A percentile compares a stretch with the other conserved stretches of the same genome.
phyloP scores from a whole-genome alignment of 148 eudicot genomes.

The Vaccinium myrtillus region DNA sequence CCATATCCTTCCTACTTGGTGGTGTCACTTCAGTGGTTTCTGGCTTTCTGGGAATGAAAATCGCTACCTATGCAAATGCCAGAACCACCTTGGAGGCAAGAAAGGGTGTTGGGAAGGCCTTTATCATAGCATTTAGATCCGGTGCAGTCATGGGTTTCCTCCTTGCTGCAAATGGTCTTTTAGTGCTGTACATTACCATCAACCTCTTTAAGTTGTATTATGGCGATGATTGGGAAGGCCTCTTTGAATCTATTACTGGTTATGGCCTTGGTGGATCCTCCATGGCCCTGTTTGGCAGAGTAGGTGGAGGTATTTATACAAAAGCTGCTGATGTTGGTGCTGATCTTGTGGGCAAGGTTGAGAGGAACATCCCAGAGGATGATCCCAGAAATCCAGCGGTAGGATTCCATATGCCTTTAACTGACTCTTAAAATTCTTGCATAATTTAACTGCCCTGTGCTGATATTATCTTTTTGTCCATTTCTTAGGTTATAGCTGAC shows the following conservation, averaged over 20 bases:
- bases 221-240: conserved; percentile 96
- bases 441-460: conserved; percentile 5
- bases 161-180: conserved; percentile 91
- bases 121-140: conserved; percentile 80
- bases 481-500: conserved; percentile 86
- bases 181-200: conserved; percentile 68
- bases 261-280: conserved; percentile 98
- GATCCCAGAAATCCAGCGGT: conserved; percentile 97
- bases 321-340: conserved; percentile 99
- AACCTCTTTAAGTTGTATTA: conserved; percentile 86
- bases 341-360: conserved; percentile 94
- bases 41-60: conserved; percentile 98
- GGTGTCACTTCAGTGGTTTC: conserved; percentile 76
- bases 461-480: neutral
- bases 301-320: conserved; percentile 91
- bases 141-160: conserved; percentile 99
- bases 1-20: conserved; percentile 79
- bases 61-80: conserved; percentile 93
- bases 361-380: conserved; percentile 91
- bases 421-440: neutral
- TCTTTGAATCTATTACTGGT: conserved; percentile 88
- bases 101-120: conserved; percentile 92
- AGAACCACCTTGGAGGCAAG: conserved; percentile 94
- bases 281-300: conserved; percentile 96
- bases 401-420: conserved; percentile 15